Evolutionary conservation across 2,329 filamentous ascomycete species (phyloP).

Genomic region (Colletotrichum sojae): DNA sequence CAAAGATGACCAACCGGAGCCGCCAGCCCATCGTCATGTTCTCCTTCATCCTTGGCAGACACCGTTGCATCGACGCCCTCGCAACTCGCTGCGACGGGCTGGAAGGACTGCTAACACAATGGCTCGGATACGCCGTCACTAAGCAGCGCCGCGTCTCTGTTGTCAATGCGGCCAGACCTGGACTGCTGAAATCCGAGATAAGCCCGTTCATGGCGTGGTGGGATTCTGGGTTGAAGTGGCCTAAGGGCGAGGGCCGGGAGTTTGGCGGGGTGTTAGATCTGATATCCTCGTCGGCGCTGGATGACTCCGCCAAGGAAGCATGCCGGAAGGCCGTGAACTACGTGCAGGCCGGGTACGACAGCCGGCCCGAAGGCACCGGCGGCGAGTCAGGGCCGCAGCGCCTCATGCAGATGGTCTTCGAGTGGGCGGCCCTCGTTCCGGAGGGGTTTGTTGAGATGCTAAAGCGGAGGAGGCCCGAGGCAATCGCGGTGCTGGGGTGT

Average conservation of each 20-base stretch:
- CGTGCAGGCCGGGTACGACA: constrained; percentile 41
- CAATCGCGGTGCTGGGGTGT: constrained; percentile 47
- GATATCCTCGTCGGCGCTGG: constrained; percentile 45
- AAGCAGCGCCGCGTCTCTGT: constrained; percentile 45
- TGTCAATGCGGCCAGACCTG: constrained; percentile 15
- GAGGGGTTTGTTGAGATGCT: constrained; percentile 46
- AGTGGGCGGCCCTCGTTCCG: constrained; percentile 46
- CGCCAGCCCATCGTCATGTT: constrained; percentile 53
- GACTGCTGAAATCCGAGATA: constrained; percentile 7
- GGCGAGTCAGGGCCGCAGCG: not conserved
- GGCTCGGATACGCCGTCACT: constrained; percentile 47
- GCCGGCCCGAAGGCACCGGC: constrained; percentile 30
- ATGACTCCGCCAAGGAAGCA: constrained; percentile 28
- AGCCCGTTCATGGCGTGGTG: not conserved
- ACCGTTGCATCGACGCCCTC: constrained; percentile 53
- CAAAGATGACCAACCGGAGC: constrained; percentile 45
- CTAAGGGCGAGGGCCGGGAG: not conserved
- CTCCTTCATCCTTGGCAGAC: constrained; percentile 50
- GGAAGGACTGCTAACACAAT: constrained; percentile 48
- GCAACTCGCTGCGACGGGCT: constrained; percentile 43
- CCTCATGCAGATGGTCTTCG: constrained; percentile 46
- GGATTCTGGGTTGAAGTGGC: not conserved
- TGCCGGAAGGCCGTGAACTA: constrained; percentile 43
- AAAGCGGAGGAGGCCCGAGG: constrained; percentile 43
- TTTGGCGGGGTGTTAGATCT: constrained; percentile 1